Percentiles rank a stretch among this genome's conserved stretches.
These are phyloP conservation scores for Westerdykella sp. DNA, from an alignment of 2,329 filamentous ascomycete species.

Conservation along the genomic window DNA sequence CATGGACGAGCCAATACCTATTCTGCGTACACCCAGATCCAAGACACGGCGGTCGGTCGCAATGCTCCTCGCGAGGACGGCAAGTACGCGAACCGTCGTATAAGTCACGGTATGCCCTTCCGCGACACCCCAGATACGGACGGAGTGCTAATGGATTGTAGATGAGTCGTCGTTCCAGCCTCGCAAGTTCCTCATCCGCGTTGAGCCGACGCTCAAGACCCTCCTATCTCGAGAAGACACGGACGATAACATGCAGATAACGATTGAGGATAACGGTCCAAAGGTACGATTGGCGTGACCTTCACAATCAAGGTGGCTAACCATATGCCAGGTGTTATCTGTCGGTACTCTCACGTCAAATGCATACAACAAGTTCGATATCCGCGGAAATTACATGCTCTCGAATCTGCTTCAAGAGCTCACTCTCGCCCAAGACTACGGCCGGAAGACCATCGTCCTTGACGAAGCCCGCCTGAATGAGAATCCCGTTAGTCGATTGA, in stretches of 20 bases:
- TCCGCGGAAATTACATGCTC: constrained; percentile 94
- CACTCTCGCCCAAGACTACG: constrained; percentile 84
- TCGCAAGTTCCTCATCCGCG: constrained; percentile 79
- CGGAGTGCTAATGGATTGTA: constrained; percentile 34
- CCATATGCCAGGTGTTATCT: constrained; percentile 60
- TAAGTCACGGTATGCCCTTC: constrained; percentile 32
- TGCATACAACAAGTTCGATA: constrained; percentile 79
- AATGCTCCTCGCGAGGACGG: constrained; percentile 24
- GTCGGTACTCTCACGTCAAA: constrained; percentile 80
- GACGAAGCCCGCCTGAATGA: constrained; percentile 90
- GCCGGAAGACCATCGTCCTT: constrained; percentile 80
- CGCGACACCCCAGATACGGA: neutral
- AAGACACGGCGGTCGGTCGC: constrained; percentile 14
- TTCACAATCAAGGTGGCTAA: neutral
- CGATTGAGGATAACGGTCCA: constrained; percentile 88
- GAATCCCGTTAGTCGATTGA: constrained; percentile 84
- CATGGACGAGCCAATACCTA: constrained; percentile 49
- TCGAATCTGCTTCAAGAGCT: constrained; percentile 95
- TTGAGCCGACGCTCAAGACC: constrained; percentile 73
- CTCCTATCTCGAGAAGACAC: constrained; percentile 84
- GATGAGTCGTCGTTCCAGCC: constrained; percentile 66
- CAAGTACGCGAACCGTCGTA: constrained; percentile 27
- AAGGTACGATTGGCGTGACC: constrained; percentile 54
- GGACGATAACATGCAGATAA: constrained; percentile 93
- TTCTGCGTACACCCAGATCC: constrained; percentile 36